Evolutionary conservation across 2,329 filamentous ascomycete species (phyloP).

Genomic region (Arthrobotrys entomopaga): DNA sequence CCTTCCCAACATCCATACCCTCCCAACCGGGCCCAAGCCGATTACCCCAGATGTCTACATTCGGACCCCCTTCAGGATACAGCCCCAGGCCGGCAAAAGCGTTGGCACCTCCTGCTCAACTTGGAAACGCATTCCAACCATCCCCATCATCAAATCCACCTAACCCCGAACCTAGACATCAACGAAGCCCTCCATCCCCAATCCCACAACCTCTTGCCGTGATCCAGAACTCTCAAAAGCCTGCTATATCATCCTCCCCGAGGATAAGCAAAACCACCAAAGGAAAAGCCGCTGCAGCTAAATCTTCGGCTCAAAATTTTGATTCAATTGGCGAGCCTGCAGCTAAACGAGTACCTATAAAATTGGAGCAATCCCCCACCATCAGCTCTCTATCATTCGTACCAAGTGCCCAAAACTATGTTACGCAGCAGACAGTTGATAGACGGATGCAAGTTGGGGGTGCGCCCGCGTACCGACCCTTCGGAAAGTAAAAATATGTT

Average conservation of each 20-base stretch:
- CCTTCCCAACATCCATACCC: slow-evolving; percentile 39
- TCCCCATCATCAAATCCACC: slow-evolving; percentile 36
- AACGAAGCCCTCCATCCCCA: slow-evolving; percentile 41
- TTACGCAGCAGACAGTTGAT: slow-evolving; percentile 38
- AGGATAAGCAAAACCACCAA: slow-evolving; percentile 40
- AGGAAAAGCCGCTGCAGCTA: slow-evolving; percentile 24
- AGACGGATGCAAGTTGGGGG: slow-evolving; percentile 52
- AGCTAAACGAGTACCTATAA: slow-evolving; percentile 46
- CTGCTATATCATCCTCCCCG: slow-evolving; percentile 28
- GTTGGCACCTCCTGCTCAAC: slow-evolving; percentile 41
- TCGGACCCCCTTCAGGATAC: slow-evolving; percentile 46
- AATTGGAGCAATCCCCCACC: slow-evolving; percentile 50
- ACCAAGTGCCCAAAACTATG: slow-evolving; percentile 33
- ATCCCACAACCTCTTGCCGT: slow-evolving; percentile 30
- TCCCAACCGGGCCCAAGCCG: slow-evolving; percentile 43
- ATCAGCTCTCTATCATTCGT: slow-evolving; percentile 48
- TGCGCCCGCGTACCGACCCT: slow-evolving; percentile 33
- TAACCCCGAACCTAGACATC: slow-evolving; percentile 45
- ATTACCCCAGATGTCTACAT: slow-evolving; percentile 48
- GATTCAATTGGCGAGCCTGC: slow-evolving; percentile 30
- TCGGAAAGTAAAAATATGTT: slow-evolving; percentile 37
- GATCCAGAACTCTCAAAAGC: slow-evolving; percentile 41
- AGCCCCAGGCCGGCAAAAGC: slow-evolving; percentile 41
- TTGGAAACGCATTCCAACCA: slow-evolving; percentile 52
- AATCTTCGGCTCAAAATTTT: slow-evolving; percentile 26